Evolutionary conservation across 768 basidiomycete species (phyloP), one percentile per base, ranked within the genome.

Genomic region (Lactarius psammicola): DNA sequence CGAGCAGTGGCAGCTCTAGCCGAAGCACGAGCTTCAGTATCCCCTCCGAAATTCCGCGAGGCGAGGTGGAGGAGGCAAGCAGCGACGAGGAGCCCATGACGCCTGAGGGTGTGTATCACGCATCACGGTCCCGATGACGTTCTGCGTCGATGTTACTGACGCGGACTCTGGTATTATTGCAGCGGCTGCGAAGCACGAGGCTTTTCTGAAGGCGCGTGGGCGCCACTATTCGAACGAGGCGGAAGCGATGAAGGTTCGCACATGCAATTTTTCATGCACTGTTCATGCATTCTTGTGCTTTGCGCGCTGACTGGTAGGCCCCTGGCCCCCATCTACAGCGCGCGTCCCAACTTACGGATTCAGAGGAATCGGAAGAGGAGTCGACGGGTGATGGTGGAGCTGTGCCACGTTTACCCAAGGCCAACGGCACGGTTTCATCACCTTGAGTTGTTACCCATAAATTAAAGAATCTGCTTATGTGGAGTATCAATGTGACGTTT

Each of bases 221-320:
- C 81, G 90, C 62, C 93, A 94, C 72, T 94, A 94, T 71, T 93
- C 92, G 6, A 94, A 94, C 59, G 93, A 95, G 74, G 93, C 90
- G 1, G 90, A 94, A 74, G 93, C 92, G 20, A 94, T 95, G 93
- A 94, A 94, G 86, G 92, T 89, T 76, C 55, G 75, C 56, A 55
- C 49, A 44, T 54, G 51, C 31, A 20, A 4, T 26, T 58, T 40
- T 15, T 42, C 28, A 8, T n/a, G 63, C 65, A 59, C 36, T 8
- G n/a, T 68, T 26, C 34, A 38, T 49, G 49, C 40, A 59, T 20
- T 58, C 38, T 55, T 62, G 61, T 64, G 69, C 49, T 65, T 65
- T 70, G 56, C 57, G 20, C 57, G 61, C 57, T 67, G 61, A 63
- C 59, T n/a, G 57, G 61, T 44, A 23, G 51, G 9, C 59, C 44